Evolutionary conservation across 345 rosid genomes (phyloP).

Genomic region (Durio zibethinus): DNA sequence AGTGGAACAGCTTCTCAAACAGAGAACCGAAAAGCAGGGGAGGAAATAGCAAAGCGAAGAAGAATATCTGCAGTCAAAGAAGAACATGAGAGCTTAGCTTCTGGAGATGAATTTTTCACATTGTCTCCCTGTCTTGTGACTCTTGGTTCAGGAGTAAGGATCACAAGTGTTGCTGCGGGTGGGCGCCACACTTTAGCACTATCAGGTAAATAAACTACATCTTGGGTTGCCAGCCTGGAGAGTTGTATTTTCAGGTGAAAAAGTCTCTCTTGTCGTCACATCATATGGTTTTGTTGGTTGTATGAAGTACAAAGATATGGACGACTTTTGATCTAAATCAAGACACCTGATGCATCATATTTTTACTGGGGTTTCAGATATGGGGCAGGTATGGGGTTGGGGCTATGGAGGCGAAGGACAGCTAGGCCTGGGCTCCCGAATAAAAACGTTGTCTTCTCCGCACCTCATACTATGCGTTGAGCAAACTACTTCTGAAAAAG

Average conservation of each 20-base stretch:
- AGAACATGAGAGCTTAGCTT: slow-evolving; percentile 39
- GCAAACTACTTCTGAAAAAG: slow-evolving; percentile 40
- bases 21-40: slow-evolving; percentile 42
- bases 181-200: slow-evolving; percentile 79
- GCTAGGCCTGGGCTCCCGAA: slow-evolving; percentile 77
- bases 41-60: slow-evolving; percentile 56
- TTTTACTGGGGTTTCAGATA: slow-evolving; percentile 74
- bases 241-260: slow-evolving; percentile 26
- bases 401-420: slow-evolving; percentile 98
- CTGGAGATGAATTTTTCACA: slow-evolving; percentile 54
- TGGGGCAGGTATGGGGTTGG: slow-evolving; percentile 97
- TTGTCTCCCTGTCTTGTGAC: slow-evolving; percentile 48
- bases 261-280: slow-evolving; percentile 37
- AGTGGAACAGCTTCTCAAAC: slow-evolving; percentile 25
- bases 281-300: slow-evolving; percentile 54
- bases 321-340: slow-evolving; percentile 55
- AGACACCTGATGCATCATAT: slow-evolving; percentile 52
- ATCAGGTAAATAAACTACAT: slow-evolving; percentile 56
- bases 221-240: slow-evolving; percentile 7
- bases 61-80: slow-evolving; percentile 51
- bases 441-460: slow-evolving; percentile 77
- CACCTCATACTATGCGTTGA: slow-evolving; percentile 70
- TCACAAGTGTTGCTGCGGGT: slow-evolving; percentile 69
- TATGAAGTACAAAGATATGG: slow-evolving; percentile 52
- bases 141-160: slow-evolving; percentile 65